Conservation (phyloP, 352 stramenopile genomes). For the Globisporangium perplexum region DNA sequence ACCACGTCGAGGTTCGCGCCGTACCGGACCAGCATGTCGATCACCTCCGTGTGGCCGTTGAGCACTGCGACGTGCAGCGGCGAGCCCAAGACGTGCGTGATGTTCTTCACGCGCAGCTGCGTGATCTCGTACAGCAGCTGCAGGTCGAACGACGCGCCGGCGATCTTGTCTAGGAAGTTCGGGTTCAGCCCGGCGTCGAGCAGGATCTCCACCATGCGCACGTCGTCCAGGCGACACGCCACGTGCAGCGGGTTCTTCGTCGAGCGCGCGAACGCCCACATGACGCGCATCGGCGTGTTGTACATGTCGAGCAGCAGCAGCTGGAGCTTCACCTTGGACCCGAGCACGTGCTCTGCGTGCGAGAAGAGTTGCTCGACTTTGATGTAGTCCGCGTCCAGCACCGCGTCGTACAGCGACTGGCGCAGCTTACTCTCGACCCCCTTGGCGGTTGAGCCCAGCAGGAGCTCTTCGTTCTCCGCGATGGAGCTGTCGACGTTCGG, state of each 20-base stretch:
- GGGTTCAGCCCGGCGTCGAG: conserved; percentile 57
- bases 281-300: conserved; percentile 44
- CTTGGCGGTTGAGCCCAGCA: conserved; percentile 25
- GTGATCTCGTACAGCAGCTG: conserved; percentile 64
- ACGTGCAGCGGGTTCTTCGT: conserved; percentile 72
- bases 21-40: conserved; percentile 51
- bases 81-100: conserved; percentile 57
- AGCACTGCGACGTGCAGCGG: conserved; percentile 68
- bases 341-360: conserved; percentile 44
- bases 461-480: conserved; percentile 31
- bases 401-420: conserved; percentile 39
- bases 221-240: conserved; percentile 55
- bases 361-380: conserved; percentile 39
- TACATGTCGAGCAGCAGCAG: conserved; percentile 71
- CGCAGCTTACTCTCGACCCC: conserved; percentile 45
- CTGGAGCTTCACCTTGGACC: conserved; percentile 56
- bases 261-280: conserved; percentile 63
- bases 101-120: conserved; percentile 54
- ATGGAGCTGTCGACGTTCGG: conserved; percentile 36
- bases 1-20: conserved; percentile 57
- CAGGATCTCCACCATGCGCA: conserved; percentile 46
- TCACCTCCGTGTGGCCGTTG: conserved; percentile 53
- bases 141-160: conserved; percentile 47
- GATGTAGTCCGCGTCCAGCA: conserved; percentile 32
- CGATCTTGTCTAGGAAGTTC: conserved; percentile 79